Conservation (phyloP, 345 rosid species). For the Brassica cretica region DNA sequence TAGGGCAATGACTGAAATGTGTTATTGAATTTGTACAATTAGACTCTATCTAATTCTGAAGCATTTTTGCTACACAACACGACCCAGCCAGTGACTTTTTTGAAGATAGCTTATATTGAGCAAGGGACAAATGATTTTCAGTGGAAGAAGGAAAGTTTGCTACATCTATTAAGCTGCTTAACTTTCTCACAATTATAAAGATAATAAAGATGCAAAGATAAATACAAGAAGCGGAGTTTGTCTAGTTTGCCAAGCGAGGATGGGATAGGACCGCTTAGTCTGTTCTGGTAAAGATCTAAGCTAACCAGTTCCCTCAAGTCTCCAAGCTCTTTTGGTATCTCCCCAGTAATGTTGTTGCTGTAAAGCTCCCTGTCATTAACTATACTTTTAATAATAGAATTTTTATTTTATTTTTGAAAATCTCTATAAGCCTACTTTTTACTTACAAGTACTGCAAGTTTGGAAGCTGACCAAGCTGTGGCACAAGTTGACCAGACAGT, state of each 20-base stretch:
- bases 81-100: neutral
- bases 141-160: neutral
- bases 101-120: neutral
- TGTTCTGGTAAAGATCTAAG: conserved; percentile 80
- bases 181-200: neutral
- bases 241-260: conserved; percentile 52
- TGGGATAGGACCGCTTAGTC: conserved; percentile 55
- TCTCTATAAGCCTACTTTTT: neutral
- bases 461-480: conserved; percentile 45
- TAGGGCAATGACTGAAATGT: neutral
- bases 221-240: conserved; percentile 72
- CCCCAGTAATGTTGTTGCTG: conserved; percentile 64
- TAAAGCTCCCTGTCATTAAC: conserved; percentile 69
- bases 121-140: neutral
- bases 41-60: neutral
- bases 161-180: neutral
- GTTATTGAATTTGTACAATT: neutral
- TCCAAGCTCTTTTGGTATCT: conserved; percentile 72
- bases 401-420: no score
- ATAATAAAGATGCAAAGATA: conserved; percentile 4
- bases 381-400: neutral
- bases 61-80: neutral
- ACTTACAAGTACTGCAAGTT: conserved; percentile 79
- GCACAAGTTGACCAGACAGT: conserved; percentile 36
- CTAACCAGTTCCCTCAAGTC: conserved; percentile 65